phyloP scores from a whole-genome alignment of 495 filamentous ascomycete genomes.

The Haplographium delicatum region DNA sequence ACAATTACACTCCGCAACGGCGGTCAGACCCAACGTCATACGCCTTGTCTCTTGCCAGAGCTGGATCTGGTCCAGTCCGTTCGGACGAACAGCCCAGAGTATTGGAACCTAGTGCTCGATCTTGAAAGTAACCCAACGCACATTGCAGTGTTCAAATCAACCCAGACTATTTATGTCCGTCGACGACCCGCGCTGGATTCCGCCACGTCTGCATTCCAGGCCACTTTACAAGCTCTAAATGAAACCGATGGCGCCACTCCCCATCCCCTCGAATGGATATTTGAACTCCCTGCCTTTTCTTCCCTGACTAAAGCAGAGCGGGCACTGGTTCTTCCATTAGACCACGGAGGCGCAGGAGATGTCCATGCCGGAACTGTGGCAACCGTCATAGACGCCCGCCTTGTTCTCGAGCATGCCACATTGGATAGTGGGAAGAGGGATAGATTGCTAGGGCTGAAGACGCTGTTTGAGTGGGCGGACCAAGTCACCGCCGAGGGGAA shows the following conservation, averaged over 20 bases:
- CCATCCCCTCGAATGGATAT: constrained; percentile 69
- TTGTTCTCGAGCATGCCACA: constrained; percentile 62
- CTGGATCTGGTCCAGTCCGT: constrained; percentile 62
- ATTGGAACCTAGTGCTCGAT: constrained; percentile 83
- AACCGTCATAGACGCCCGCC: constrained; percentile 72
- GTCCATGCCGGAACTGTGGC: constrained; percentile 42
- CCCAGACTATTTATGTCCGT: constrained; percentile 76
- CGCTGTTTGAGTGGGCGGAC: constrained; percentile 82
- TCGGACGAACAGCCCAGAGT: constrained; percentile 61
- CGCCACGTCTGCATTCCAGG: constrained; percentile 65
- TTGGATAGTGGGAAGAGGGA: constrained; percentile 59
- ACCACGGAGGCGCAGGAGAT: constrained; percentile 40
- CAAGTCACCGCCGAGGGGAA: constrained; percentile 16
- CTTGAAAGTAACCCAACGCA: constrained; percentile 61
- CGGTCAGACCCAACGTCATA: constrained; percentile 32
- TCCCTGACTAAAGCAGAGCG: constrained; percentile 72
- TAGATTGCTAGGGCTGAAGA: constrained; percentile 64
- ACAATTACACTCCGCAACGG: constrained; percentile 48
- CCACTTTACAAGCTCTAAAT: constrained; percentile 63
- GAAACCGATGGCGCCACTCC: constrained; percentile 36
- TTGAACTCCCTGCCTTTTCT: constrained; percentile 55
- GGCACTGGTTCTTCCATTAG: constrained; percentile 63
- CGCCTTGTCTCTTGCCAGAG: constrained; percentile 83
- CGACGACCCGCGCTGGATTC: constrained; percentile 68
- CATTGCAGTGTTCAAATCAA: constrained; percentile 63